Conservation (phyloP, 306 rosid genomes). For the Sesbania bispinosa region DNA sequence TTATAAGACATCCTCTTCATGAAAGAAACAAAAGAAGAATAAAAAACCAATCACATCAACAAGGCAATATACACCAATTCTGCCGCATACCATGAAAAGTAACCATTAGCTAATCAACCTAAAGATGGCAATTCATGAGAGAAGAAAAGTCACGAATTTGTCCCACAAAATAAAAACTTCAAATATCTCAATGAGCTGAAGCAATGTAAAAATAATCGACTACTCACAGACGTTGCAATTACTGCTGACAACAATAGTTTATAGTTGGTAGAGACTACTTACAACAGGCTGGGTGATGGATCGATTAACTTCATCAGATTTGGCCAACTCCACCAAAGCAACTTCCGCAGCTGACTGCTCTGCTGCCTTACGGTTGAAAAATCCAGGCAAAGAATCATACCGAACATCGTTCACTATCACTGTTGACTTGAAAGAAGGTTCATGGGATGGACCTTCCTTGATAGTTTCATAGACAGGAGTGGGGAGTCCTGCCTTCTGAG, state of each 20-base stretch:
- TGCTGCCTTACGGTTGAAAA: slow-evolving; percentile 81
- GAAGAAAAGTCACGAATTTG: background rate
- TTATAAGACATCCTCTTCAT: background rate
- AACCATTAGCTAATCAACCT: background rate
- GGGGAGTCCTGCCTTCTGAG: slow-evolving; percentile 70
- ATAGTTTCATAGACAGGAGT: slow-evolving; percentile 91
- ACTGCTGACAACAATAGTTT: background rate
- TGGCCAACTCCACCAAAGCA: slow-evolving; percentile 73
- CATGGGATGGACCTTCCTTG: slow-evolving; percentile 95
- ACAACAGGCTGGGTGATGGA: slow-evolving; percentile 74
- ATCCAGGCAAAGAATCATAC: slow-evolving; percentile 73
- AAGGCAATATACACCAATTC: background rate
- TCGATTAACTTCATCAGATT: slow-evolving; percentile 50
- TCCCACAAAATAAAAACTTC: background rate
- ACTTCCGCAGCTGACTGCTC: slow-evolving; percentile 98
- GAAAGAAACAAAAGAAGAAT: background rate
- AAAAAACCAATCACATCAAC: background rate
- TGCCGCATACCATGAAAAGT: background rate
- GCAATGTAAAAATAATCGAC: background rate
- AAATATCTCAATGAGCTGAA: background rate
- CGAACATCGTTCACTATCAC: slow-evolving; percentile 59
- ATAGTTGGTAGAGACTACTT: slow-evolving; percentile 37
- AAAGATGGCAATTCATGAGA: background rate
- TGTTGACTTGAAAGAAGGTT: slow-evolving; percentile 75
- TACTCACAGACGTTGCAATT: background rate